Conservation (phyloP, 2,329 filamentous ascomycete genomes). For the Dissoconium aciculare region DNA sequence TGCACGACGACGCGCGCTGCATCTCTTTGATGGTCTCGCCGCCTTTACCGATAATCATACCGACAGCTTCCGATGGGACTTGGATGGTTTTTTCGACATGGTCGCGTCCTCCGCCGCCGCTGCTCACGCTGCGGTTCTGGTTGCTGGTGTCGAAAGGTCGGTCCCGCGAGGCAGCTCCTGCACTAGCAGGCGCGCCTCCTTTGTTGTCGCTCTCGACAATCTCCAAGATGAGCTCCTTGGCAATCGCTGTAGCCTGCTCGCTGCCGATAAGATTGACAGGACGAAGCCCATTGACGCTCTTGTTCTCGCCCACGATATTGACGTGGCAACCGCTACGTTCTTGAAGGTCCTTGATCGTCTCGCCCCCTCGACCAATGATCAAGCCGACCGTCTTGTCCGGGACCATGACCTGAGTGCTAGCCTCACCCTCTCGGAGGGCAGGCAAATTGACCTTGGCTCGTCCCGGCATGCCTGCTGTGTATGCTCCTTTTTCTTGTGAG, state of each 20-base stretch:
- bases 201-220: slow-evolving; percentile 79
- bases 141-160: slow-evolving; percentile 18
- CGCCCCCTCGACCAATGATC: slow-evolving; percentile 84
- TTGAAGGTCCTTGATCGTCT: slow-evolving; percentile 84
- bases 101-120: slow-evolving; percentile 35
- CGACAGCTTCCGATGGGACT: slow-evolving; percentile 80
- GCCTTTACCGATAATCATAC: slow-evolving; percentile 91
- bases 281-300: slow-evolving; percentile 77
- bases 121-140: slow-evolving; percentile 29
- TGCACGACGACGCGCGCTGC: slow-evolving; percentile 75
- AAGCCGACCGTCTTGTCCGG: slow-evolving; percentile 83
- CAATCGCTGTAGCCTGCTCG: slow-evolving; percentile 55
- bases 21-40: slow-evolving; percentile 91
- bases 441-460: slow-evolving; percentile 27
- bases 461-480: slow-evolving; percentile 23
- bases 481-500: slow-evolving; percentile 22
- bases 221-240: slow-evolving; percentile 80
- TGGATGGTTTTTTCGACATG: slow-evolving; percentile 63
- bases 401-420: slow-evolving; percentile 85
- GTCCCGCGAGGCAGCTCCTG: slow-evolving; percentile 16
- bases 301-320: slow-evolving; percentile 86
- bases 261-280: slow-evolving; percentile 83
- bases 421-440: slow-evolving; percentile 60
- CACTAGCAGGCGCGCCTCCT: slow-evolving; percentile 27
- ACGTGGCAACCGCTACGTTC: slow-evolving; percentile 88